Conservation (phyloP, 352 stramenopile genomes). For the Blastocystis sp. region DNA sequence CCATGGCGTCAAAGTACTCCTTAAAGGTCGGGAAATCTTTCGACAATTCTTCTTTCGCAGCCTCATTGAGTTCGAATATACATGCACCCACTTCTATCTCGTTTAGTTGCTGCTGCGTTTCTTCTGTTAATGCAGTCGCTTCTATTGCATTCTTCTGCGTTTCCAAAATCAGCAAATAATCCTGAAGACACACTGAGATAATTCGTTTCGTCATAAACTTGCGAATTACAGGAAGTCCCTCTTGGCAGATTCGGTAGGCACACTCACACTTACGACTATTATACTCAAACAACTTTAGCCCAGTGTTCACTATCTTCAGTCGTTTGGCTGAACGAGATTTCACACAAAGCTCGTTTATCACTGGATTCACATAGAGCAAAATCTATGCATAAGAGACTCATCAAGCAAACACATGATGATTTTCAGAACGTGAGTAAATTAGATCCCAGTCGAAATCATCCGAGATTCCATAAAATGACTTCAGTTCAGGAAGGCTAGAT, state of each 20-base stretch:
- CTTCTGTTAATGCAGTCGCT: background rate
- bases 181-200: slow-evolving; percentile 59
- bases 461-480: slow-evolving; percentile 74
- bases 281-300: slow-evolving; percentile 83
- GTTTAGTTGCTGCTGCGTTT: background rate
- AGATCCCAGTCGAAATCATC: slow-evolving; percentile 71
- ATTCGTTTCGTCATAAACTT: slow-evolving; percentile 78
- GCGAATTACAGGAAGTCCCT: slow-evolving; percentile 75
- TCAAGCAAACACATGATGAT: slow-evolving; percentile 76
- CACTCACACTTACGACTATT: slow-evolving; percentile 70
- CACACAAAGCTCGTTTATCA: slow-evolving; percentile 3
- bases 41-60: background rate
- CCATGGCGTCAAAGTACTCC: slow-evolving; percentile 25
- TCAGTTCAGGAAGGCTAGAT: background rate
- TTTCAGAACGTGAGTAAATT: slow-evolving; percentile 78
- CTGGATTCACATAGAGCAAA: slow-evolving; percentile 66
- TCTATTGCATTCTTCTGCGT: slow-evolving; percentile 34
- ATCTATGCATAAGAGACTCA: slow-evolving; percentile 76
- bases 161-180: background rate
- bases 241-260: slow-evolving; percentile 80
- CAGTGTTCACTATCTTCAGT: slow-evolving; percentile 78
- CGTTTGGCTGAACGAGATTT: background rate
- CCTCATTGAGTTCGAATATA: slow-evolving; percentile 47
- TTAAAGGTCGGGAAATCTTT: slow-evolving; percentile 27
- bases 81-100: background rate